These are phyloP conservation scores for Pseudoturritis turrita DNA, from an alignment of 345 rosid genomes.

Conservation along the genomic window DNA sequence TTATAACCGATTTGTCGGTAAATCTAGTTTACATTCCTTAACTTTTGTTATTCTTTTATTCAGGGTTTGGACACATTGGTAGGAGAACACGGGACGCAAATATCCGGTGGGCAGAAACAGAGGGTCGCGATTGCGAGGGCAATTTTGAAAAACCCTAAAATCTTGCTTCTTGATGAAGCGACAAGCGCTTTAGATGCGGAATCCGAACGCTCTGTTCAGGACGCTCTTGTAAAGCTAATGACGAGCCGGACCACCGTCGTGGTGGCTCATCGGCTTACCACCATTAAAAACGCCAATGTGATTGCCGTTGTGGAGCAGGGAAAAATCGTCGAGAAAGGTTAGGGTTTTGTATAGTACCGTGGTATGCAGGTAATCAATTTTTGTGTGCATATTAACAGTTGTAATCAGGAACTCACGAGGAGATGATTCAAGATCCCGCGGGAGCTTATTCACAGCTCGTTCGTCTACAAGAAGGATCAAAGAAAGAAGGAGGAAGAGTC, in stretches of 20 bases:
- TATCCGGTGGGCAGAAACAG: slow-evolving; percentile 40
- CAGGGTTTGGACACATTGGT: slow-evolving; percentile 45
- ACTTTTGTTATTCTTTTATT: neutral
- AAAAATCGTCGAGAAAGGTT: slow-evolving; percentile 35
- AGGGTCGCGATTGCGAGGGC: slow-evolving; percentile 8
- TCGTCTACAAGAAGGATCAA: slow-evolving; percentile 12
- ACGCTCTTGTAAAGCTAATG: slow-evolving; percentile 34
- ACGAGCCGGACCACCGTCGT: slow-evolving; percentile 44
- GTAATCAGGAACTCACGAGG: slow-evolving; percentile 9
- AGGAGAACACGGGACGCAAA: slow-evolving; percentile 50
- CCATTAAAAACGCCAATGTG: slow-evolving; percentile 46
- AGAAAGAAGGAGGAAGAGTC: neutral
- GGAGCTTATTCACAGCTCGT: slow-evolving; percentile 2
- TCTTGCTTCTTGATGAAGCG: slow-evolving; percentile 79
- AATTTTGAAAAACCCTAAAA: slow-evolving; percentile 60
- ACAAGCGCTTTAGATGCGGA: slow-evolving; percentile 61
- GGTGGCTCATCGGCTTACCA: slow-evolving; percentile 51
- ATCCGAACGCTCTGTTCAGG: slow-evolving; percentile 52
- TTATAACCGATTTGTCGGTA: neutral
- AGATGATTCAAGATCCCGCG: slow-evolving; percentile 2
- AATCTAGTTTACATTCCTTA: neutral
- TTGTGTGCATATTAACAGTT: neutral
- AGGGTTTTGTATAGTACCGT: neutral
- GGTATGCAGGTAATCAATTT: neutral
- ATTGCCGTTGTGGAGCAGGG: slow-evolving; percentile 57